phyloP scores from a whole-genome alignment of 805 yeast genomes.

The Helenozyma baotianmanensis region DNA sequence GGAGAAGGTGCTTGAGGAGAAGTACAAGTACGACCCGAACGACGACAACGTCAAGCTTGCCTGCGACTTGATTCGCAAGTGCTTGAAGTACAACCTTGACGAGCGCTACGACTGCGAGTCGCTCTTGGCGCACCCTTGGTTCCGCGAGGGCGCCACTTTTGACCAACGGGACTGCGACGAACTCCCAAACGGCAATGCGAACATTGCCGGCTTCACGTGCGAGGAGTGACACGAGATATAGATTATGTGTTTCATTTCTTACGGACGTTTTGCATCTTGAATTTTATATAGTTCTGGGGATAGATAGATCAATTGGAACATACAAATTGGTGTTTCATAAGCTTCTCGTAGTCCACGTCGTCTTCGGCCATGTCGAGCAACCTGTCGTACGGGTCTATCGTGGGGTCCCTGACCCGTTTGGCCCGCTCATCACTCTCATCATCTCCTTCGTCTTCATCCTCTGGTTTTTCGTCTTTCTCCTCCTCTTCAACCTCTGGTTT shows the following conservation, averaged over 20 bases:
- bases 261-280: too few species aligned
- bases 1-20: slow-evolving; percentile 74
- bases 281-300: too few species aligned
- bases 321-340: slow-evolving; percentile 10
- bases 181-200: slow-evolving; percentile 22
- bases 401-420: too few species aligned
- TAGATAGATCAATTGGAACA: slow-evolving; percentile 8
- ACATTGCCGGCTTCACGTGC: slow-evolving; percentile 30
- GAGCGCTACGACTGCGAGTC: slow-evolving; percentile 53
- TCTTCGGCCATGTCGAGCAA: slow-evolving; percentile 7
- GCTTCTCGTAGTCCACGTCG: slow-evolving; percentile 10
- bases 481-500: slow-evolving; percentile 3
- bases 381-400: slow-evolving; percentile 7
- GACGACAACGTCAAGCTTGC: slow-evolving; percentile 35
- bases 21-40: slow-evolving; percentile 57
- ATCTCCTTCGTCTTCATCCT: too few species aligned
- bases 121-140: slow-evolving; percentile 52
- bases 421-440: too few species aligned
- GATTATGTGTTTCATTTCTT: too few species aligned
- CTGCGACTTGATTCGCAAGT: slow-evolving; percentile 44
- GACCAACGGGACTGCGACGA: slow-evolving; percentile 14
- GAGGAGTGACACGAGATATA: slow-evolving; percentile 15
- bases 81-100: slow-evolving; percentile 46
- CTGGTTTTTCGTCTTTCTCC: slow-evolving; percentile 1
- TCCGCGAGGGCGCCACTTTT: slow-evolving; percentile 16